Evolutionary conservation across 305 asterid species (phyloP), one percentile per base, ranked within the genome.

Genomic region (Galium porrigens): DNA sequence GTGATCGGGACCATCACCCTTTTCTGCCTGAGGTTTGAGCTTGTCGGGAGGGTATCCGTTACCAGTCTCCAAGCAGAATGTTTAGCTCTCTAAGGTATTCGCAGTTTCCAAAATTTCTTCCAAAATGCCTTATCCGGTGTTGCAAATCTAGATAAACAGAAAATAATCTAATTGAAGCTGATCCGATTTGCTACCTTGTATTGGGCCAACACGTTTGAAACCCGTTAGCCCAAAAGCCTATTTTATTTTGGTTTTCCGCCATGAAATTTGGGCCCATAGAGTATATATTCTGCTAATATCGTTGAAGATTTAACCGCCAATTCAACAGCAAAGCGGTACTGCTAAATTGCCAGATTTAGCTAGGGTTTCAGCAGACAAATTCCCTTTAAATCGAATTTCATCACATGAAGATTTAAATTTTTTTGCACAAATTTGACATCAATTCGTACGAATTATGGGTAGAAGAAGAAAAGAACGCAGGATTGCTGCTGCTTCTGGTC

Each of bases 401-500:
- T 44, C 17, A 9, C 5, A 6, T 1, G 10, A 52, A 9, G 14
- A 20, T 18, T 52, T 15, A 0, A 0, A 15, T 15, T n/a, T 4
- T 20, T 46, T 42, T 18, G n/a, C 10, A 66, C 60, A 30, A 33
- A 36, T 1, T 22, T 29, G 14, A 32, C 64, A 34, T 41, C 34
- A 7, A 9, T 55, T 64, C 3, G 32, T 37, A 14, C 63, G 46
- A 65, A 1, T 15, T n/a, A 92, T 92, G 96, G 99, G 96, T 66
- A 83, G 89, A 81, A 86, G 99, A 68, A 86, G 99, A 68, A 92
- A 89, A 80, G 99, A 87, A 79, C 96, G 96, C 30, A 85, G 95
- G 12, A 79, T 69, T 25, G 95, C 94, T 58, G 95, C 95, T 70
- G 82, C 82, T 63, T 69, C 84, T 65, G 84, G 88, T 66, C 94